A percentile compares a stretch with the other conserved stretches of the same genome.
These are phyloP conservation scores for Rhizophora apiculata DNA, from an alignment of 345 rosid genomes.

Conservation along the genomic window DNA sequence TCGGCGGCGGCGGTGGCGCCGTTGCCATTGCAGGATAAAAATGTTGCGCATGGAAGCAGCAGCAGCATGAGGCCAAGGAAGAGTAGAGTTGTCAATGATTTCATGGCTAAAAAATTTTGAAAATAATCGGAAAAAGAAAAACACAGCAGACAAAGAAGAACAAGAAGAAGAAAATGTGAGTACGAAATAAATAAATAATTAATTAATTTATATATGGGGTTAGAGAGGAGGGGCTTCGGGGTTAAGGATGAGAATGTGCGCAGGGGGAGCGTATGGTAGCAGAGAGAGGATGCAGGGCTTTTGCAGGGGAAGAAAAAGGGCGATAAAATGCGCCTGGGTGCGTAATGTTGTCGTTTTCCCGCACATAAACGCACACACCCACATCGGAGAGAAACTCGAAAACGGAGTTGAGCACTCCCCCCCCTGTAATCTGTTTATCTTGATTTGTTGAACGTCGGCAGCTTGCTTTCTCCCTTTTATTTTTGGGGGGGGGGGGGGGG, in stretches of 20 bases:
- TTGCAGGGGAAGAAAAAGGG: background rate
- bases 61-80: background rate
- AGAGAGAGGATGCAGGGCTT: background rate
- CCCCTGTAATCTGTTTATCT: too few species aligned
- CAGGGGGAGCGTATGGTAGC: constrained; percentile 2
- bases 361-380: too few species aligned
- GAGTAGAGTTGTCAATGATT: background rate
- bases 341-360: background rate
- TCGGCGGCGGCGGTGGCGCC: constrained; percentile 6
- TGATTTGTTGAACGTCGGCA: too few species aligned
- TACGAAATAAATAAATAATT: background rate
- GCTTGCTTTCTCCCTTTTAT: too few species aligned
- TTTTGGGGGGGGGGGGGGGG: too few species aligned
- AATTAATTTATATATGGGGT: background rate
- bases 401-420: too few species aligned
- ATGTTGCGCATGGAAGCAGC: constrained; percentile 18
- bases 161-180: background rate
- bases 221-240: background rate
- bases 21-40: background rate
- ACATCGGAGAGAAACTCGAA: too few species aligned
- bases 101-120: too few species aligned
- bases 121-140: background rate
- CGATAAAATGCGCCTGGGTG: background rate
- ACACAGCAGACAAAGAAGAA: background rate
- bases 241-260: background rate